Base-by-base conservation (phyloP, 2,329 filamentous ascomycete genomes). In the Lachnellula occidentalis region DNA sequence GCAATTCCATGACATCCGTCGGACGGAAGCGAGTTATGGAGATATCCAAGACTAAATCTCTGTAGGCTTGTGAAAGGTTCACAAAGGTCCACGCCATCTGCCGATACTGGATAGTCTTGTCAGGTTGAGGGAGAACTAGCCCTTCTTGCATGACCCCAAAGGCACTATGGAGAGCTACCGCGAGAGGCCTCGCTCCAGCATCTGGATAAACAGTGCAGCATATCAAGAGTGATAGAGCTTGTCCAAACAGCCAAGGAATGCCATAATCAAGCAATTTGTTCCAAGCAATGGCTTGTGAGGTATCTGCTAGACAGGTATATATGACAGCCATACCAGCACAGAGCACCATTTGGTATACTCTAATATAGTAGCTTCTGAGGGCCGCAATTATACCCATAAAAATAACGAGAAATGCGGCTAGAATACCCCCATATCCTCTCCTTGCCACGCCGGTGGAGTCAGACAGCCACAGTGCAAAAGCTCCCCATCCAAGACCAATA, bases 1-100 rank as follows among this genome's bases (percentile, higher is more conserved):
- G 75, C 31, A 83, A 67, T 5, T 71, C 68, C 37, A 70, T 67
- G 19, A 81, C 70, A 61, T 83, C 79, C 11, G 71, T 67, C 1
- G 80, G 78, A 11, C 67, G 68, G 54, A 82, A 79, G 1, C 75
- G 72, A 1, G 78, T 81, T 4, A 82, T 67, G 1, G 79, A 78
- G n/a, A 82, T 72, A 51, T 83, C 80, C 50, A 81, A 73, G 12
- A 74, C 73, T 55, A 83, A 73, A 60, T 84, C 81, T 64, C 80
- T 73, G 56, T 80, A 76, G 2, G 76, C 76, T 57, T 79, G 72
- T 14, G 80, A 82, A 51, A 83, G 70, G 54, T 79, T 74, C 55
- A 83, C 78, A 55, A 82, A 82, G 0, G 75, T 73, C 56, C 73
- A 74, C 4, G 76, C 73, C 17, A 84, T 67, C 37, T 73, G 70